A percentile compares a stretch with the other conserved stretches of the same genome.
These are phyloP conservation scores for Elsinoe ampelina DNA, from an alignment of 2,329 filamentous ascomycete species.

Conservation along the genomic window DNA sequence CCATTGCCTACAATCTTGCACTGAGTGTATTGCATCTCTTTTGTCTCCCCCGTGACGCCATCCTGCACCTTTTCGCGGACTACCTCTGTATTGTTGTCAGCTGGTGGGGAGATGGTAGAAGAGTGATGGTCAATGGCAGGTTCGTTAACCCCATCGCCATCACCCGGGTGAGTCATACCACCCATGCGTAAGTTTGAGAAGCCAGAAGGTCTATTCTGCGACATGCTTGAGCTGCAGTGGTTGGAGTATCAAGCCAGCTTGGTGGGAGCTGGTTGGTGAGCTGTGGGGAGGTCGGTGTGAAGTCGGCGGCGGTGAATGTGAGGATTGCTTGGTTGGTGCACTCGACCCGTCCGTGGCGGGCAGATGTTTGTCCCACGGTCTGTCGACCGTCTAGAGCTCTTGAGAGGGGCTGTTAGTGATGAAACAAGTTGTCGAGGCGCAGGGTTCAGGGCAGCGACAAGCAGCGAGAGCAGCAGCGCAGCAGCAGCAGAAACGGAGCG, in stretches of 20 bases:
- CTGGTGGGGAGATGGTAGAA: slow-evolving; percentile 14
- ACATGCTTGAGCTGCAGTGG: slow-evolving; percentile 49
- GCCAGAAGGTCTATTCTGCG: slow-evolving; percentile 82
- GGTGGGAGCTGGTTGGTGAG: background rate
- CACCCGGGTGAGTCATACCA: slow-evolving; percentile 47
- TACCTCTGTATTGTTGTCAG: slow-evolving; percentile 58
- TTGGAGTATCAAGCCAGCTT: slow-evolving; percentile 12
- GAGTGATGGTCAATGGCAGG: slow-evolving; percentile 10
- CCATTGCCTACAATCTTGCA: slow-evolving; percentile 99
- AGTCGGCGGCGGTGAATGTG: slow-evolving; percentile 1
- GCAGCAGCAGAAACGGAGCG: background rate
- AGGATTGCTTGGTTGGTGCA: background rate
- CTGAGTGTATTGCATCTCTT: slow-evolving; percentile 95
- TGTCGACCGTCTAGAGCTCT: background rate
- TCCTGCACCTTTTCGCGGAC: slow-evolving; percentile 99
- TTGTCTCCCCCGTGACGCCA: slow-evolving; percentile 90
- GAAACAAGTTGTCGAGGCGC: background rate
- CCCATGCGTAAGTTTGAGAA: slow-evolving; percentile 90
- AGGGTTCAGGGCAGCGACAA: slow-evolving; percentile 1
- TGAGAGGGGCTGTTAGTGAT: slow-evolving; percentile 7
- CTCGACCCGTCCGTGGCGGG: background rate
- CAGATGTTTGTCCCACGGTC: background rate
- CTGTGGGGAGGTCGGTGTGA: background rate
- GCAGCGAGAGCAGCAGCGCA: background rate
- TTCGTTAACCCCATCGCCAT: background rate